Conservation (phyloP, 129 eudicot species). For the Helianthus annuus region HanXRQr2.0-SUNRISE NC_035441.2:118621267-118621766, state of each 20-base stretch:
- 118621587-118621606: background rate
- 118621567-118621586: background rate
- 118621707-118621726: constrained; percentile 18
- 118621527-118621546: constrained; percentile 18
- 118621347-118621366: constrained; percentile 10
- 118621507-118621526: constrained; percentile 5
- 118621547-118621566: constrained; percentile 19
- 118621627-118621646: constrained; percentile 2
- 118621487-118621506: background rate
- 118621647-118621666: constrained; percentile 16
- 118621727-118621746: constrained; percentile 13
- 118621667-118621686: background rate
- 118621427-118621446: background rate
- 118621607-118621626: constrained; percentile 16
- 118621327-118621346: constrained; percentile 18
- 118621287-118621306: background rate
- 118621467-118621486: constrained; percentile 20
- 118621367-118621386: constrained; percentile 12
- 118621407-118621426: constrained; percentile 13
- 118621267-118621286: background rate
- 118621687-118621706: constrained; percentile 11
- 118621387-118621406: constrained; percentile 21
- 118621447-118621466: constrained; percentile 6
- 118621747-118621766: constrained; percentile 22
- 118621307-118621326: constrained; percentile 18